phyloP scores from a whole-genome alignment of 1,139 yeast genomes.

The Geotrichum citri-aurantii region DNA sequence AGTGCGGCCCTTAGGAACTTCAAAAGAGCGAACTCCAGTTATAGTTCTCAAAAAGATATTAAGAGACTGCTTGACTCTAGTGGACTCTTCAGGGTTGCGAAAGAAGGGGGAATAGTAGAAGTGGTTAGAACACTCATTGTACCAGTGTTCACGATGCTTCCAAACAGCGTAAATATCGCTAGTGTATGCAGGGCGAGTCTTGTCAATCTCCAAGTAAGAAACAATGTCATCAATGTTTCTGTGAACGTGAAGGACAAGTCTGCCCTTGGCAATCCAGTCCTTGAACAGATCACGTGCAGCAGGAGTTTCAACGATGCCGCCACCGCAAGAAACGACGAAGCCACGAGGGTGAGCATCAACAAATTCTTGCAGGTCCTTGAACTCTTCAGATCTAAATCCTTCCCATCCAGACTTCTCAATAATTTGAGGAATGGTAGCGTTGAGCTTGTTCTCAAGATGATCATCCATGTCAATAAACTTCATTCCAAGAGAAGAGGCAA shows the following conservation, averaged over 20 bases:
- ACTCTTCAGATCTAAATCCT: slow-evolving; percentile 67
- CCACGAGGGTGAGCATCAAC: slow-evolving; percentile 48
- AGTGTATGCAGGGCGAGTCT: slow-evolving; percentile 76
- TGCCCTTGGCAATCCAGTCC: slow-evolving; percentile 50
- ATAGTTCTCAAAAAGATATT: slow-evolving; percentile 53
- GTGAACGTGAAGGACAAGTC: slow-evolving; percentile 83
- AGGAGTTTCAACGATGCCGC: slow-evolving; percentile 83
- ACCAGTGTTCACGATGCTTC: slow-evolving; percentile 75
- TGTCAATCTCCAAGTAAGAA: slow-evolving; percentile 64
- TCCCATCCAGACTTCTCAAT: slow-evolving; percentile 80
- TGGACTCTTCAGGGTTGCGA: slow-evolving; percentile 49
- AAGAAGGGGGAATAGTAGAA: slow-evolving; percentile 68
- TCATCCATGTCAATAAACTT: slow-evolving; percentile 73
- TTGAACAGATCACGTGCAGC: slow-evolving; percentile 60
- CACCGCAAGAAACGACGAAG: slow-evolving; percentile 86
- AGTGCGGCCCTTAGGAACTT: slow-evolving; percentile 52
- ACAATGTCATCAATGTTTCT: slow-evolving; percentile 81
- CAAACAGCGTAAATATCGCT: slow-evolving; percentile 80
- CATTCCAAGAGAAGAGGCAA: slow-evolving; percentile 67
- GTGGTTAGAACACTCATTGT: slow-evolving; percentile 72
- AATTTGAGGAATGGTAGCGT: slow-evolving; percentile 57
- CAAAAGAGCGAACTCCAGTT: slow-evolving; percentile 48
- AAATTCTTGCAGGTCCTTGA: slow-evolving; percentile 50
- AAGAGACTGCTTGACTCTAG: slow-evolving; percentile 54
- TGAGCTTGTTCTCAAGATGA: slow-evolving; percentile 53